These are phyloP conservation scores for Arthroderma uncinatum DNA, from an alignment of 2,329 filamentous ascomycete genomes.

Conservation along the genomic window DNA sequence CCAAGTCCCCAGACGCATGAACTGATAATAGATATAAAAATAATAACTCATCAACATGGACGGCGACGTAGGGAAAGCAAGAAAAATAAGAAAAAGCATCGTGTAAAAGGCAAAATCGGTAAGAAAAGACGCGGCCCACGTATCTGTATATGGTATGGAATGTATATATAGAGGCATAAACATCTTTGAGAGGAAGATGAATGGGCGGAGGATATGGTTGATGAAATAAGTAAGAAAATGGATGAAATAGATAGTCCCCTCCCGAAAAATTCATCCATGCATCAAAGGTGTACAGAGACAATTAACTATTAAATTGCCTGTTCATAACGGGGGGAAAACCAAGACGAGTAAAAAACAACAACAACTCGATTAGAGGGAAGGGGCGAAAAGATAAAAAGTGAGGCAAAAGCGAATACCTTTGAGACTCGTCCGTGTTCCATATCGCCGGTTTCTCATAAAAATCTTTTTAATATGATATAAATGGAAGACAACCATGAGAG, in stretches of 20 bases:
- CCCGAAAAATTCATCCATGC: conserved; percentile 1
- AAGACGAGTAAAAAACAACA: neutral
- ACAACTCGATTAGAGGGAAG: no score
- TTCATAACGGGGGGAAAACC: neutral
- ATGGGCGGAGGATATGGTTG: neutral
- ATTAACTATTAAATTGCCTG: conserved; percentile 1
- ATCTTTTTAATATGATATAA: neutral
- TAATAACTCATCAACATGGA: neutral
- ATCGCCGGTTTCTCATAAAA: neutral
- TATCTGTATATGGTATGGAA: neutral
- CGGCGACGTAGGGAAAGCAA: neutral
- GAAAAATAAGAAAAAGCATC: neutral
- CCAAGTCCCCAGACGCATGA: neutral
- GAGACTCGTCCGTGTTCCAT: neutral
- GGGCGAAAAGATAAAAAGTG: neutral
- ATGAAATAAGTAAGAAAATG: neutral
- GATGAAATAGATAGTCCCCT: neutral
- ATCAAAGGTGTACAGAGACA: conserved; percentile 4
- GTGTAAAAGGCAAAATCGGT: neutral
- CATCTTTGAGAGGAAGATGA: neutral
- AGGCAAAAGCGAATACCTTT: neutral
- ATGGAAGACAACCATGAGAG: neutral
- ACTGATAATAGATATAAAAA: neutral
- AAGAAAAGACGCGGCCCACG: neutral
- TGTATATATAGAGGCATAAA: neutral